Percentiles rank a stretch among this genome's conserved stretches.
Conservation (phyloP, 2,329 filamentous ascomycete genomes). For the Ophiostoma montium region DNA sequence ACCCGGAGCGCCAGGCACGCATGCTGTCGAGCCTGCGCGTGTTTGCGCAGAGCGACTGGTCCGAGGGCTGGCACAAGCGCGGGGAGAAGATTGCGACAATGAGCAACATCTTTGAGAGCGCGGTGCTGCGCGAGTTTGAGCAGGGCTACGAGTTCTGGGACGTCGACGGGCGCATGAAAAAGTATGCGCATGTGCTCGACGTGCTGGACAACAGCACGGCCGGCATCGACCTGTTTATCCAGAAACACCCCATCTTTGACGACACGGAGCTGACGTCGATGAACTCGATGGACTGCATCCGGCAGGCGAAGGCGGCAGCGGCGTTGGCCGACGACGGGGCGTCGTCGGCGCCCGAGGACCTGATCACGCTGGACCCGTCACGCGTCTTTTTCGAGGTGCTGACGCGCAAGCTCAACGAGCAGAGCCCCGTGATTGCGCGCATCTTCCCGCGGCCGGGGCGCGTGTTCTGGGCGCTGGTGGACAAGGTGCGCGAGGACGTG, state of each 20-base stretch:
- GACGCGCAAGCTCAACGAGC: conserved; percentile 65
- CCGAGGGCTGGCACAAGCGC: conserved; percentile 56
- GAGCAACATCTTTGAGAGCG: conserved; percentile 75
- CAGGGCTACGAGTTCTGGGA: conserved; percentile 83
- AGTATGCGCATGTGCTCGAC: conserved; percentile 76
- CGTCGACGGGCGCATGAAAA: conserved; percentile 73
- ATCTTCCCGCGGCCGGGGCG: conserved; percentile 62
- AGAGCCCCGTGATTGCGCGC: conserved; percentile 61
- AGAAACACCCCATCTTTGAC: conserved; percentile 73
- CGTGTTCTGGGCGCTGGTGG: conserved; percentile 65
- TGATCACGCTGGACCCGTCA: conserved; percentile 65
- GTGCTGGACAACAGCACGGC: conserved; percentile 67
- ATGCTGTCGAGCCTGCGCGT: conserved; percentile 69
- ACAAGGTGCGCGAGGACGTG: conserved; percentile 72
- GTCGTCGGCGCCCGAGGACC: conserved; percentile 28
- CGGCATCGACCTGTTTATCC: conserved; percentile 72
- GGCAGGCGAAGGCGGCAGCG: background rate
- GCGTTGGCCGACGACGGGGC: background rate
- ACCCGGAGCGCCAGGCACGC: conserved; percentile 79
- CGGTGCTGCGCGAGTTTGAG: conserved; percentile 82
- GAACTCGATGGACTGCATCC: conserved; percentile 66
- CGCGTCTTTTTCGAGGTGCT: conserved; percentile 67
- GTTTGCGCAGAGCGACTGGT: conserved; percentile 71
- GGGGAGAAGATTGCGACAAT: conserved; percentile 61
- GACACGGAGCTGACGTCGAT: conserved; percentile 52